Evolutionary conservation across 805 yeast genomes (phyloP).

Genomic region (Aciculoconidium aculeatum): DNA sequence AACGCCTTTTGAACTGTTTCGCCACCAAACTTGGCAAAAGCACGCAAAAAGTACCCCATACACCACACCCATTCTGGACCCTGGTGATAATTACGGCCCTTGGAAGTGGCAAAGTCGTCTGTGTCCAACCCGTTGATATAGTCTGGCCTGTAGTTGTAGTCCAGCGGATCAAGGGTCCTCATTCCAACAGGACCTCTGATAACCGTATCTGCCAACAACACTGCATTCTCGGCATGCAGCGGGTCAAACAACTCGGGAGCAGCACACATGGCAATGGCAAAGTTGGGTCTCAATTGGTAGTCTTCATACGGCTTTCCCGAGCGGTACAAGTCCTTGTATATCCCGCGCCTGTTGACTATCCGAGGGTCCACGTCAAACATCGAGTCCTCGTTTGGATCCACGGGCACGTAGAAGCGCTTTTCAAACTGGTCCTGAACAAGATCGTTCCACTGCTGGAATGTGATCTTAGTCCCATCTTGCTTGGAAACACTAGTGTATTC

Average conservation of each 20-base stretch:
- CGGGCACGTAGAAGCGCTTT: slow-evolving; percentile 70
- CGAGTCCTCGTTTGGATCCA: slow-evolving; percentile 52
- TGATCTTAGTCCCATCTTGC: slow-evolving; percentile 50
- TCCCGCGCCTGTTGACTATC: slow-evolving; percentile 83
- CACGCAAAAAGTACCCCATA: slow-evolving; percentile 81
- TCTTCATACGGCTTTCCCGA: slow-evolving; percentile 89
- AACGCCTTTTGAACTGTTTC: slow-evolving; percentile 42
- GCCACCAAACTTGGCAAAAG: slow-evolving; percentile 45
- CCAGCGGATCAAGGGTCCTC: slow-evolving; percentile 89
- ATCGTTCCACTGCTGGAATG: slow-evolving; percentile 67
- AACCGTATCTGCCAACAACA: slow-evolving; percentile 62
- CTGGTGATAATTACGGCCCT: slow-evolving; percentile 95
- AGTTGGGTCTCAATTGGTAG: slow-evolving; percentile 88
- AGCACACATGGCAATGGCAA: slow-evolving; percentile 86
- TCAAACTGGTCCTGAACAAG: slow-evolving; percentile 73
- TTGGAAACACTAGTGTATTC: slow-evolving; percentile 51
- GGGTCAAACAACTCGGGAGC: slow-evolving; percentile 87
- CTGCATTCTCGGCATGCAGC: slow-evolving; percentile 54
- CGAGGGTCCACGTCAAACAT: slow-evolving; percentile 55
- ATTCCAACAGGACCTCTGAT: slow-evolving; percentile 89
- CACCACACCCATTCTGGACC: slow-evolving; percentile 99
- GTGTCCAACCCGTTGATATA: slow-evolving; percentile 77
- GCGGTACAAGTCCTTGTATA: slow-evolving; percentile 79
- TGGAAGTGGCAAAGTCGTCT: slow-evolving; percentile 84
- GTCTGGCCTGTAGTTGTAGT: slow-evolving; percentile 86